Evolutionary conservation across 495 filamentous ascomycete species (phyloP), one percentile per base, ranked within the genome.

Genomic region (Trichoderma erinaceum): DNA sequence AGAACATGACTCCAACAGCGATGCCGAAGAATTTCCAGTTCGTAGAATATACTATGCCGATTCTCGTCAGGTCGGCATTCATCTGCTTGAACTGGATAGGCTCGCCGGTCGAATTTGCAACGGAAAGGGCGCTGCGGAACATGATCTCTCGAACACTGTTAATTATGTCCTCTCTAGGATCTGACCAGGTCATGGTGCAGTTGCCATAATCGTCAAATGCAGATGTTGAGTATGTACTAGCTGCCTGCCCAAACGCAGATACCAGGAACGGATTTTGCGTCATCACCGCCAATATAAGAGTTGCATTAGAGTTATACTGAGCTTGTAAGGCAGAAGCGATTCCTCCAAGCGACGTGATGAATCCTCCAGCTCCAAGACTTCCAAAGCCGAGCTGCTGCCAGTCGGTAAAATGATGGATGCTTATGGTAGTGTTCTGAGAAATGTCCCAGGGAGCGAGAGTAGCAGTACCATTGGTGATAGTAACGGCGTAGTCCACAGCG

Each of bases 101-200:
- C 11, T 23, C 23, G 11, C 56, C 27, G 16, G 23, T 61, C 25
- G 23, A 32, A 13, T 27, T 61, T 18, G 56, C 56, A 29, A 61
- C 25, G 25, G 56, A 23, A 32, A 61, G 23, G 56, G 56, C 56
- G 56, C 56, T 61, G 56, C 56, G 56, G 56, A 61, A 61, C 56
- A 61, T 61, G 25, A 61, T 23, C 56, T 61, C 56, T 4, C 56
- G 56, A 11, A 61, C 16, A 25, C n/a, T 61, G 56, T 61, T 61
- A 21, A 61, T 61, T 12, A 61, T 61, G 13, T 61, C 56, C 29
- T 27, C 23, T 18, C 56, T 29, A 11, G 56, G 56, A 32, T 61
- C 56, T 3, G 56, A 61, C 56, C 56, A 61, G 5, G 56, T 29
- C 56, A 61, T 61, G 25, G 56, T 29, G 11, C 56, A 61, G 11